Conservation (phyloP, 2,329 filamentous ascomycete genomes). For the Chaetomium olivaceum region DNA sequence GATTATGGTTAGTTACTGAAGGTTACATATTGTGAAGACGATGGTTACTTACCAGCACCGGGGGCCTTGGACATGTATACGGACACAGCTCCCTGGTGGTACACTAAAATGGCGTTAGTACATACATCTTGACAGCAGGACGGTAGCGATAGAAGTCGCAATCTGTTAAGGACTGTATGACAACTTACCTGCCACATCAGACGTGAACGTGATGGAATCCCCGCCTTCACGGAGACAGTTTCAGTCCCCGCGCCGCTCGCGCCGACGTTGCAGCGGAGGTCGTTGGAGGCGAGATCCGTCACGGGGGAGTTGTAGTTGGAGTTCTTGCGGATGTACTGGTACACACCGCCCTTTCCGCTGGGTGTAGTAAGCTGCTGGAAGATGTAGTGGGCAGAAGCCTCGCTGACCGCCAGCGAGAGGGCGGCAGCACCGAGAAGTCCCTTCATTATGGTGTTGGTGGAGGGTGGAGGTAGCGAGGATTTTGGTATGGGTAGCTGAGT, state of each 20-base stretch:
- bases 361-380: slow-evolving; percentile 42
- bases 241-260: slow-evolving; percentile 38
- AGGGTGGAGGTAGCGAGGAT: neutral
- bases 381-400: slow-evolving; percentile 46
- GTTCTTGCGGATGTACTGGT: slow-evolving; percentile 49
- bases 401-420: slow-evolving; percentile 37
- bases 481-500: neutral
- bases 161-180: too few relatives aligned
- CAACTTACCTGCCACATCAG: slow-evolving; percentile 43
- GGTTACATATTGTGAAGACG: too few relatives aligned
- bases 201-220: slow-evolving; percentile 43
- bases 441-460: slow-evolving; percentile 33
- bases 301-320: slow-evolving; percentile 52
- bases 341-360: slow-evolving; percentile 38
- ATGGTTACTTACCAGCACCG: too few relatives aligned
- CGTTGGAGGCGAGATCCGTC: slow-evolving; percentile 43
- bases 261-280: slow-evolving; percentile 46
- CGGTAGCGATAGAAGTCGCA: too few relatives aligned
- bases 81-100: slow-evolving; percentile 39
- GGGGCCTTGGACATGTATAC: slow-evolving; percentile 48
- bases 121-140: too few relatives aligned
- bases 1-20: too few relatives aligned
- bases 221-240: slow-evolving; percentile 42
- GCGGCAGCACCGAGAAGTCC: slow-evolving; percentile 26
- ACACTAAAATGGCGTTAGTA: slow-evolving; percentile 23